These are phyloP conservation scores for Pulveroboletus sp. DNA, from an alignment of 768 basidiomycete species.

Conservation along the genomic window DNA sequence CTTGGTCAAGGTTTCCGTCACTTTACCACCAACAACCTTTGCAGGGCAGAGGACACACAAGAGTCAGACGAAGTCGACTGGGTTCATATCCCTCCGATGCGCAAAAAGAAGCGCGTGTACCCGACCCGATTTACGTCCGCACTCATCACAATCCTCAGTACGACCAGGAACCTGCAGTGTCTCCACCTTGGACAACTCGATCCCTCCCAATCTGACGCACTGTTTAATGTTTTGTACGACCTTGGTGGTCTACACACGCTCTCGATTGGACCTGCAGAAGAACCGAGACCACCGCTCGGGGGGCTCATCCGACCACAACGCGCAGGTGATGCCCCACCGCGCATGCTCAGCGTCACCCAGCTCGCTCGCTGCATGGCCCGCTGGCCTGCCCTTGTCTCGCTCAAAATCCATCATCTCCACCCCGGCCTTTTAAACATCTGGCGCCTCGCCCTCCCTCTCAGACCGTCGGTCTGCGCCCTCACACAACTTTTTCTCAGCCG, in stretches of 20 bases:
- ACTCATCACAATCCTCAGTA: conserved; percentile 16
- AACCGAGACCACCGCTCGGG: neutral
- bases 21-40: conserved; percentile 18
- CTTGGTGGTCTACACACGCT: conserved; percentile 11
- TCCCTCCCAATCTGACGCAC: conserved; percentile 6
- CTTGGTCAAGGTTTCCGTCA: conserved; percentile 12
- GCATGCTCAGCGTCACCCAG: conserved; percentile 12
- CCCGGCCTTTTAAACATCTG: conserved; percentile 7
- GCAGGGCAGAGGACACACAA: neutral
- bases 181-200: conserved; percentile 16
- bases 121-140: conserved; percentile 13
- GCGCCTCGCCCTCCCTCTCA: conserved; percentile 12
- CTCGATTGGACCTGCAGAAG: conserved; percentile 11
- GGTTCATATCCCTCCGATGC: neutral
- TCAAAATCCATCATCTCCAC: conserved; percentile 18
- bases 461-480: conserved; percentile 15
- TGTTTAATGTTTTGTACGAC: conserved; percentile 6
- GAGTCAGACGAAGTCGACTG: neutral
- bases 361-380: conserved; percentile 16
- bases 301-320: neutral
- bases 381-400: conserved; percentile 15
- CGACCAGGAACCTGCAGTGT: conserved; percentile 14
- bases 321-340: neutral
- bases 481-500: conserved; percentile 17
- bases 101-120: neutral